These are phyloP conservation scores for Kodamaea fungicola DNA, from an alignment of 1,139 yeast species.

Conservation along the genomic window DNA sequence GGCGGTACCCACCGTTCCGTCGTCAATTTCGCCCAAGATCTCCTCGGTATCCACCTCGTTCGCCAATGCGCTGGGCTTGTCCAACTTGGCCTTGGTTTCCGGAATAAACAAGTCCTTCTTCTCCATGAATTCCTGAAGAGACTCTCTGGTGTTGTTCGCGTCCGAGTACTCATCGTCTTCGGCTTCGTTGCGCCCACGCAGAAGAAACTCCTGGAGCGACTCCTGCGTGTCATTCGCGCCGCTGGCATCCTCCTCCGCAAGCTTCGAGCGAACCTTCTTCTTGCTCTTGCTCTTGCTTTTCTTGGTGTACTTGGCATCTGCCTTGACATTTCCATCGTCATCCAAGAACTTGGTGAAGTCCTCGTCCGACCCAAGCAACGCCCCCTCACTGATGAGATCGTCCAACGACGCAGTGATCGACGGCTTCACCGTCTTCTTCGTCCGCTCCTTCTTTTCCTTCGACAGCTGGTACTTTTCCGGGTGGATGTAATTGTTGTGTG, in stretches of 20 bases:
- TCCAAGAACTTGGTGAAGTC: constrained; percentile 52
- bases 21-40: constrained; percentile 1
- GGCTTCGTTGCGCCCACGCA: constrained; percentile 5
- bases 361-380: constrained; percentile 55
- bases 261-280: not conserved
- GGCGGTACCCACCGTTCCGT: constrained; percentile 1
- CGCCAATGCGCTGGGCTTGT: not conserved
- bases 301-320: constrained; percentile 33
- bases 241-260: constrained; percentile 6
- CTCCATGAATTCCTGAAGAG: constrained; percentile 10
- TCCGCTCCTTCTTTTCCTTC: constrained; percentile 16
- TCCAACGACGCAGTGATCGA: constrained; percentile 47
- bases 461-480: constrained; percentile 37
- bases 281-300: constrained; percentile 5
- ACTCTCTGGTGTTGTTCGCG: constrained; percentile 11
- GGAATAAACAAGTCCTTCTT: constrained; percentile 8
- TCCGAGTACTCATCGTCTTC: constrained; percentile 9
- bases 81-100: not conserved
- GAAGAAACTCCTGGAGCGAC: constrained; percentile 9
- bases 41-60: not conserved
- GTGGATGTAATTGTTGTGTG: constrained; percentile 46
- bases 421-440: constrained; percentile 15
- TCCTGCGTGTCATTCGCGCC: constrained; percentile 11
- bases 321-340: constrained; percentile 49
- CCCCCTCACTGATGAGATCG: constrained; percentile 59